These are phyloP conservation scores for carrot (Daucus carota) DNA, from an alignment of 129 eudicot genomes.

Conservation along the genomic window DNA sequence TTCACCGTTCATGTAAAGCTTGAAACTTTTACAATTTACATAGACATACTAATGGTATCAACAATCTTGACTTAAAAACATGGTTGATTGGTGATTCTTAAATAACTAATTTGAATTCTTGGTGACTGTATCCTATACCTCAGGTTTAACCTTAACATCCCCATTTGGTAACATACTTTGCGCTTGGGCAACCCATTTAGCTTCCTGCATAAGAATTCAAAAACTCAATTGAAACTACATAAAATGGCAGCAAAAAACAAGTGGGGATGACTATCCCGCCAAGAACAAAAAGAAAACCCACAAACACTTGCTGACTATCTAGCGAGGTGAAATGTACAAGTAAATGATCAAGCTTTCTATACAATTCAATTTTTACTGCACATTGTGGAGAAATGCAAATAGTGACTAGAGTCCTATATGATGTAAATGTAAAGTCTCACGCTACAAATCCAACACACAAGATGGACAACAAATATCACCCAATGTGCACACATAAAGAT, in stretches of 20 bases:
- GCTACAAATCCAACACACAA: too few species aligned
- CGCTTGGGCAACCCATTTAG: conserved; percentile 63
- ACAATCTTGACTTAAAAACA: neutral
- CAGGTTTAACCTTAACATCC: conserved; percentile 65
- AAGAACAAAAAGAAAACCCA: neutral
- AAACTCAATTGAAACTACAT: neutral
- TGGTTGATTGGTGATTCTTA: neutral
- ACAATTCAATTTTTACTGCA: too few species aligned
- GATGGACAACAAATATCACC: too few species aligned
- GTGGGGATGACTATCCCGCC: neutral
- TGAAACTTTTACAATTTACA: neutral
- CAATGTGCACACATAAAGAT: too few species aligned
- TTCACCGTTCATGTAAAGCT: too few species aligned
- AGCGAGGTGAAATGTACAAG: neutral
- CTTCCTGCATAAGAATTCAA: conserved; percentile 52
- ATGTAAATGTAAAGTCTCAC: too few species aligned
- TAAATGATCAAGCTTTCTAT: neutral
- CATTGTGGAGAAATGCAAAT: too few species aligned
- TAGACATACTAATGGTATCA: neutral
- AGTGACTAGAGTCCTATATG: neutral
- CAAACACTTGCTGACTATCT: neutral
- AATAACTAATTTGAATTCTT: too few species aligned
- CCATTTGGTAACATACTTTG: conserved; percentile 73
- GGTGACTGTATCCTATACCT: conserved; percentile 25
- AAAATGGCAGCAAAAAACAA: neutral